Percentiles rank a stretch among this genome's conserved stretches.
Conservation (phyloP, 2,329 filamentous ascomycete species). For the Phoma sp. region DNA sequence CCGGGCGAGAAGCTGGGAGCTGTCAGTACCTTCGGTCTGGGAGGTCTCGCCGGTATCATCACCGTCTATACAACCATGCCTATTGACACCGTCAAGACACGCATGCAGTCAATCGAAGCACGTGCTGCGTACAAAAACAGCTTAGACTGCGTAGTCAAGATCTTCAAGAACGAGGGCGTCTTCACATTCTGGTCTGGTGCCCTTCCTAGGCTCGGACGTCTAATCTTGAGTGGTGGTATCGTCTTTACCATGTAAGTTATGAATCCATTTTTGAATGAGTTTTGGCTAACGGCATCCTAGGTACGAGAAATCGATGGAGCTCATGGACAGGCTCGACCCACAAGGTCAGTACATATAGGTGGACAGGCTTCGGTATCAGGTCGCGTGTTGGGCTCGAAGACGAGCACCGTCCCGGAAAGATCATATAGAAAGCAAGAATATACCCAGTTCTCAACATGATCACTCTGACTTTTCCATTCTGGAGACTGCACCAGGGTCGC, state of each 20-base stretch:
- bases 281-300: constrained; percentile 27
- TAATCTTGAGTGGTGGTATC: constrained; percentile 93
- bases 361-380: not conserved
- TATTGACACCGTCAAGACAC: constrained; percentile 93
- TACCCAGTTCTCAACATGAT: not conserved
- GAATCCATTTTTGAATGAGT: constrained; percentile 11
- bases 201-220: constrained; percentile 78
- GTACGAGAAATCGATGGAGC: constrained; percentile 96
- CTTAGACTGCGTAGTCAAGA: constrained; percentile 78
- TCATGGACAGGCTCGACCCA: constrained; percentile 81
- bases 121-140: constrained; percentile 83
- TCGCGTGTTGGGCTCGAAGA: no score
- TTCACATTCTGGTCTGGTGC: constrained; percentile 95
- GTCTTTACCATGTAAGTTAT: constrained; percentile 84
- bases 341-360: constrained; percentile 77
- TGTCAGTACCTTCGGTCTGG: constrained; percentile 86
- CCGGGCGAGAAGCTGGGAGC: constrained; percentile 94
- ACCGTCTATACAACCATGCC: constrained; percentile 78
- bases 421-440: not conserved
- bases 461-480: no score
- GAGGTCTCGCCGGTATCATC: constrained; percentile 85
- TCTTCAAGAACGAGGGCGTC: constrained; percentile 87
- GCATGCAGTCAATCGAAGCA: constrained; percentile 95
- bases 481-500: not conserved
- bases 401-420: not conserved